phyloP scores from a whole-genome alignment of 257 asterid species.

The Leptodermis oblonga region DNA sequence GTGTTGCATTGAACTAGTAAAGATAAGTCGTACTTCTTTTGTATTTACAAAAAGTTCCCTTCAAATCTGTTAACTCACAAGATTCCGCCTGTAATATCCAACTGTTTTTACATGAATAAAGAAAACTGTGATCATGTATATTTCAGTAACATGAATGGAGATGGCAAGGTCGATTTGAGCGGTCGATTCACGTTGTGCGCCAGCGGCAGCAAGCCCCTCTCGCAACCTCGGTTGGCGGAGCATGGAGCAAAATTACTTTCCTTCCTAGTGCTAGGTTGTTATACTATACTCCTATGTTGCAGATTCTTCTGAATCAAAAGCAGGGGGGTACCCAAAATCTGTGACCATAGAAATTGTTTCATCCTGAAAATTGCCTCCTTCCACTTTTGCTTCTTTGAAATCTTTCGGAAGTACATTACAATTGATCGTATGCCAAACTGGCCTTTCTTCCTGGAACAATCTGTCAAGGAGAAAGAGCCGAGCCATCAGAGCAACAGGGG shows the following conservation, averaged over 20 bases:
- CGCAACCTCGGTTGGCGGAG: neutral
- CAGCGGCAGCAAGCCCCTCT: neutral
- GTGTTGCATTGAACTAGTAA: neutral
- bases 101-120: neutral
- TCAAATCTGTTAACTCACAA: too few species aligned
- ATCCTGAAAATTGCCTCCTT: slow-evolving; percentile 29
- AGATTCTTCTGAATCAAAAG: slow-evolving; percentile 41
- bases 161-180: neutral
- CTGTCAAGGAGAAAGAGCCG: slow-evolving; percentile 31
- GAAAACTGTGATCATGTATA: too few species aligned
- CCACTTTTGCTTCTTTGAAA: slow-evolving; percentile 32
- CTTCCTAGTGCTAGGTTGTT: neutral
- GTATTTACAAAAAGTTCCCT: slow-evolving; percentile 13
- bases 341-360: slow-evolving; percentile 61
- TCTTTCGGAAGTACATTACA: slow-evolving; percentile 73
- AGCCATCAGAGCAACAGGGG: slow-evolving; percentile 2
- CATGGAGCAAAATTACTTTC: neutral
- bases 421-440: slow-evolving; percentile 75
- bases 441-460: slow-evolving; percentile 82
- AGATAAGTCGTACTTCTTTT: neutral
- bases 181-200: neutral
- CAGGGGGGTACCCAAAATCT: slow-evolving; percentile 31
- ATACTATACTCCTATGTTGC: slow-evolving; percentile 17
- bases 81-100: neutral
- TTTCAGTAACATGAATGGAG: neutral